phyloP scores from a whole-genome alignment of 148 eudicot species.

The Oxyria digyna region DNA sequence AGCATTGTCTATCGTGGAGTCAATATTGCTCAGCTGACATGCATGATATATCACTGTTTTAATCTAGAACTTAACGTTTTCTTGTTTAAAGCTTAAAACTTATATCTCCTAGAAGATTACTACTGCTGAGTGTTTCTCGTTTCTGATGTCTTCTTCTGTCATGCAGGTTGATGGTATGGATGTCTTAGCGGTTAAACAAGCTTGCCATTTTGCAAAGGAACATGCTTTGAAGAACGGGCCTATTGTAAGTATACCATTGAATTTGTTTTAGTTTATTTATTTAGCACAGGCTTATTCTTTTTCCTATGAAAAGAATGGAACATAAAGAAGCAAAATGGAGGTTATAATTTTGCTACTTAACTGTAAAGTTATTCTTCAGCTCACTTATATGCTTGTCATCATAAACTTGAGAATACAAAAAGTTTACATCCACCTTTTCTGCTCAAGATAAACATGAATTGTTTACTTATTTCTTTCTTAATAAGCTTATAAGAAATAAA shows the following conservation, averaged over 20 bases:
- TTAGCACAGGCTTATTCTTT: neutral
- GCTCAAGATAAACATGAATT: neutral
- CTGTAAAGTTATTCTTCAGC: neutral
- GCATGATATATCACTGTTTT: too few relatives aligned
- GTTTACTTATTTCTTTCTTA: neutral
- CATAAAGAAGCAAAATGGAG: neutral
- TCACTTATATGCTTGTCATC: neutral
- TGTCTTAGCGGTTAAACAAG: conserved; percentile 91
- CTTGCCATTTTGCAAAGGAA: conserved; percentile 89
- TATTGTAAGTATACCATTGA: conserved; percentile 45
- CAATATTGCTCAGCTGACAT: neutral
- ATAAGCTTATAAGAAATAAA: neutral
- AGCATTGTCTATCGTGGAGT: neutral
- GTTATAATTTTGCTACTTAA: neutral
- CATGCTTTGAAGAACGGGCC: conserved; percentile 92
- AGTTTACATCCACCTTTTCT: neutral
- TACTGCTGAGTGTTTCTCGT: neutral
- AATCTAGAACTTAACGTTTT: neutral
- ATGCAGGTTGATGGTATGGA: conserved; percentile 98
- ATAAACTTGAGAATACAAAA: neutral
- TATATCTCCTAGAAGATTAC: too few relatives aligned
- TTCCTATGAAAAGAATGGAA: neutral
- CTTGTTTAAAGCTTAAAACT: neutral
- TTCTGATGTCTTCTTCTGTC: neutral
- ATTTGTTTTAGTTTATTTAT: neutral